Evolutionary conservation across 805 yeast genomes (phyloP).

Genomic region (Zygosaccharomyces gambellarensis): DNA sequence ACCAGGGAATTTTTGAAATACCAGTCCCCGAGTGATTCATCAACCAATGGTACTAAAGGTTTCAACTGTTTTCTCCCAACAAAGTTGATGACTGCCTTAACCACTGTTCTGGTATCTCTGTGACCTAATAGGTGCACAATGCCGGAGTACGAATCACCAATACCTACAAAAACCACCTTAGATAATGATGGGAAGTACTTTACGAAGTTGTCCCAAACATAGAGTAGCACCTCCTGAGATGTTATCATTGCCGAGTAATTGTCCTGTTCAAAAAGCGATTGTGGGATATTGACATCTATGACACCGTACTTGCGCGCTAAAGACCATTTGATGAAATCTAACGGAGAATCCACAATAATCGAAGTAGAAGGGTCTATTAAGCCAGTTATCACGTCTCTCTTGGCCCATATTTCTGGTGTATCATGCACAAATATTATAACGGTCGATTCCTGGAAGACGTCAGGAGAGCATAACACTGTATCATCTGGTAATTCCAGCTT

Average conservation of each 20-base stretch:
- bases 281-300: slow-evolving; percentile 79
- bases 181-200: slow-evolving; percentile 62
- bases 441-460: slow-evolving; percentile 61
- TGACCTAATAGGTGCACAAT: slow-evolving; percentile 85
- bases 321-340: slow-evolving; percentile 68
- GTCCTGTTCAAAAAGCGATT: slow-evolving; percentile 41
- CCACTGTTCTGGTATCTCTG: slow-evolving; percentile 58
- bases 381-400: slow-evolving; percentile 74
- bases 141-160: slow-evolving; percentile 86
- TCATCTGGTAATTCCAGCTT: slow-evolving; percentile 35
- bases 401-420: slow-evolving; percentile 90
- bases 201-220: slow-evolving; percentile 88
- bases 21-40: slow-evolving; percentile 89
- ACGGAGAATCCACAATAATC: slow-evolving; percentile 68
- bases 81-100: slow-evolving; percentile 66
- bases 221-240: slow-evolving; percentile 71
- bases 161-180: slow-evolving; percentile 74
- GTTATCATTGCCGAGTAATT: slow-evolving; percentile 58
- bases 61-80: slow-evolving; percentile 65
- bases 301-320: slow-evolving; percentile 60
- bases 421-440: slow-evolving; percentile 77
- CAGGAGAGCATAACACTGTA: slow-evolving; percentile 51
- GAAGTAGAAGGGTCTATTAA: slow-evolving; percentile 67
- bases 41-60: slow-evolving; percentile 79
- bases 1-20: slow-evolving; percentile 79